Conservation (phyloP, 495 filamentous ascomycete genomes). For the Diplogelasinospora grovesii region DNA sequence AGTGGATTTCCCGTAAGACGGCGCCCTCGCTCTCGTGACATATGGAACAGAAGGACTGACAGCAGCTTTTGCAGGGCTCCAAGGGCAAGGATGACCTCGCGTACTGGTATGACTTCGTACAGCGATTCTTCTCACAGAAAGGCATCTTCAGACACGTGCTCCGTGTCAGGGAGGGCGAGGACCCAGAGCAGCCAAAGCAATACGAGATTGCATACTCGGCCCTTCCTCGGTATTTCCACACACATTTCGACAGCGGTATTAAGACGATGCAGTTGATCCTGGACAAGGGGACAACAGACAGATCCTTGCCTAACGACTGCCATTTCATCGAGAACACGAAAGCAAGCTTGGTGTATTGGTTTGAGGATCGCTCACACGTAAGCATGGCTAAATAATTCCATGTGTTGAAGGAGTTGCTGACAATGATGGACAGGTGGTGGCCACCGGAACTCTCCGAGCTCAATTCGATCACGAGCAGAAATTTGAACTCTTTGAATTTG, state of each 20-base stretch:
- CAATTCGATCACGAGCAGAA: slow-evolving; percentile 64
- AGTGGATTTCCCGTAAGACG: slow-evolving; percentile 56
- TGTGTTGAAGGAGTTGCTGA: slow-evolving; percentile 14
- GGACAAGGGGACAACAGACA: slow-evolving; percentile 50
- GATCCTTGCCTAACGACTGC: slow-evolving; percentile 49
- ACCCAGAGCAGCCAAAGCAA: slow-evolving; percentile 50
- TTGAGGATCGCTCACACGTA: slow-evolving; percentile 63
- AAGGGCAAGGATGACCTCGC: slow-evolving; percentile 53
- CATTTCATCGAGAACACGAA: slow-evolving; percentile 57
- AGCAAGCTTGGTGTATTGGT: slow-evolving; percentile 67
- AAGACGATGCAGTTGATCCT: slow-evolving; percentile 71
- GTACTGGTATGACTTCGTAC: slow-evolving; percentile 72
- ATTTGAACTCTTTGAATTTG: slow-evolving; percentile 65
- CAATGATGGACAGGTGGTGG: slow-evolving; percentile 47
- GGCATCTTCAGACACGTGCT: slow-evolving; percentile 64
- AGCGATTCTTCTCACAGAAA: slow-evolving; percentile 63
- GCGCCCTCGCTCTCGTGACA: too few species aligned
- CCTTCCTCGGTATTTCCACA: slow-evolving; percentile 72
- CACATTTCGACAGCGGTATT: slow-evolving; percentile 77
- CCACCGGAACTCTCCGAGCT: slow-evolving; percentile 53
- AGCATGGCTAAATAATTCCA: slow-evolving; percentile 17
- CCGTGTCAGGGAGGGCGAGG: slow-evolving; percentile 34
- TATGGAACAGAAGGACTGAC: too few species aligned
- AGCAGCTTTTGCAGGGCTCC: slow-evolving; percentile 41
- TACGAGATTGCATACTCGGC: slow-evolving; percentile 72